Base-by-base conservation (phyloP, 2,329 filamentous ascomycete genomes). In the Stromatinia cepivora region DNA sequence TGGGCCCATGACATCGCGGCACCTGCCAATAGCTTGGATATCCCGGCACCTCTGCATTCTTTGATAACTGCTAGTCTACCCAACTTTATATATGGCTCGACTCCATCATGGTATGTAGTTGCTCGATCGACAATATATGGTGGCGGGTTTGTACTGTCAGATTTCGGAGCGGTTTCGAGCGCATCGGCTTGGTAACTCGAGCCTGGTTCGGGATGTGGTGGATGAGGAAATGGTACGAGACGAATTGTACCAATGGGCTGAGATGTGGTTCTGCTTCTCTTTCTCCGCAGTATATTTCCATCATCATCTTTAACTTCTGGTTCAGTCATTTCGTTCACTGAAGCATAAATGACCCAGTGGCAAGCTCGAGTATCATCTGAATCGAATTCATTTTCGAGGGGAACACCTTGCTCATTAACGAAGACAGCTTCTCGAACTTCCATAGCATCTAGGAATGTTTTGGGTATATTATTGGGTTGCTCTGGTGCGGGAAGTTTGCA, bases 261-360 rank as follows among this genome's bases (percentile, higher is more conserved):
- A 45, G 34, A 65, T 50, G 76, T 75, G 28, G 82, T 84, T 67
- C 79, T 58, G 77, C 82, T 84, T 72, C 78, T 79, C 63, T 82
- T 80, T n/a, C 80, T 80, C 25, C 78, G 79, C 58, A 81, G 59
- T 50, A 84, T 76, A 46, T 80, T 78, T 69, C 80, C 81, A n/a
- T 76, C 75, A 7, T 81, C 78, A 75, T 86, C 81, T 39, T 79
- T 81, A 57, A 81, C 74, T 77, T 84, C 83, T 7, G 78, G 77
- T 70, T 80, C 79, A 57, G 81, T 79, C 4, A 78, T 80, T 62
- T 80, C 82, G 67, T 85, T 85, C 69, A 90, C 84, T 22, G 85
- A 88, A 61, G 88, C 87, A 79, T 97, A 97, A n/a, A 90, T 83
- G 42, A 77, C 90, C 91, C 92, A 97, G 80, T 97, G 93, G 81